These are phyloP conservation scores for Chytriomyces sp. DNA, from an alignment of 192 early-diverging fungal species.

Conservation along the genomic window DNA sequence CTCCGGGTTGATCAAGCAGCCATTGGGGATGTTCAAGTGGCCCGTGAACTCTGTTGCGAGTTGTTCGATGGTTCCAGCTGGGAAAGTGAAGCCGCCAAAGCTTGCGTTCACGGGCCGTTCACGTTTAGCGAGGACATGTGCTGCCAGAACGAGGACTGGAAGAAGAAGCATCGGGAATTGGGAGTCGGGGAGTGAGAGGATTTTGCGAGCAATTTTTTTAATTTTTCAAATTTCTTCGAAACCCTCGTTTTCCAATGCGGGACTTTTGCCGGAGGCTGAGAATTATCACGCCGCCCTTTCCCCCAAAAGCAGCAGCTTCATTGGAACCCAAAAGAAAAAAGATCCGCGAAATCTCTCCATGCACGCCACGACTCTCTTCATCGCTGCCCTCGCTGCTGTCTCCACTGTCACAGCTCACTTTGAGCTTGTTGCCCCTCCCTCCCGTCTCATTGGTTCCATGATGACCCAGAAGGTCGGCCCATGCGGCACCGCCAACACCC, in stretches of 20 bases:
- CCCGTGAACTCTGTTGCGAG: background rate
- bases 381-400: conserved; percentile 1
- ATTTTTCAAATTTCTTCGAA: background rate
- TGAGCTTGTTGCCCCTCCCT: conserved; percentile 25
- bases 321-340: background rate
- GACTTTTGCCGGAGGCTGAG: background rate
- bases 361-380: background rate
- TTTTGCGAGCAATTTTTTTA: background rate
- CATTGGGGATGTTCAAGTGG: background rate
- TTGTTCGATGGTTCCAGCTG: background rate
- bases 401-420: conserved; percentile 18
- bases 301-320: background rate
- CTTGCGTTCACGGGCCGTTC: too few relatives aligned
- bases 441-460: conserved; percentile 20
- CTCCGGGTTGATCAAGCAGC: background rate
- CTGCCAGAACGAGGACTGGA: background rate
- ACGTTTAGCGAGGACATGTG: background rate
- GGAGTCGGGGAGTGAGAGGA: background rate
- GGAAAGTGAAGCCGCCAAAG: background rate
- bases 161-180: background rate
- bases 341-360: background rate
- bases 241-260: background rate
- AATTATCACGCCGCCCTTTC: background rate
- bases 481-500: background rate
- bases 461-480: conserved; percentile 5